A percentile compares a stretch with the other conserved stretches of the same genome.
Conservation (phyloP, 2,329 filamentous ascomycete species). For the Incumbomyces delicatus region DNA sequence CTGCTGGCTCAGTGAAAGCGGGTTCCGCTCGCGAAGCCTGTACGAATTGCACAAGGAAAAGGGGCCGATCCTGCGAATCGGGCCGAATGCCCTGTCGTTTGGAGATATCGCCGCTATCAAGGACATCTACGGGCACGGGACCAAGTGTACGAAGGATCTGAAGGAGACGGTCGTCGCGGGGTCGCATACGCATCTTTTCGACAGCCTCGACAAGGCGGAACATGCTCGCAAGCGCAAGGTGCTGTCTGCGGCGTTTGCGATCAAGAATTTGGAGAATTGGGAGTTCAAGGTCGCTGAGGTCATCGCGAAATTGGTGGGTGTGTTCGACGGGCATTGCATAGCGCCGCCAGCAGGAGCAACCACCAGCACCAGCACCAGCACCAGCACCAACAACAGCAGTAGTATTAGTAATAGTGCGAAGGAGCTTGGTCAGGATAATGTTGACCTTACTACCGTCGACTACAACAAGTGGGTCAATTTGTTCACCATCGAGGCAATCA, state of each 20-base stretch:
- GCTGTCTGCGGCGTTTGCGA: conserved; percentile 27
- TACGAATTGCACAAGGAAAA: conserved; percentile 20
- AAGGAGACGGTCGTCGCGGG: conserved; percentile 25
- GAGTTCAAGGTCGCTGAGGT: conserved; percentile 32
- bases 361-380: no score
- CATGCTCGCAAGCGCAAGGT: conserved; percentile 30
- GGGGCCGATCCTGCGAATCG: conserved; percentile 6
- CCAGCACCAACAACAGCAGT: no score
- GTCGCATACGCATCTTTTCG: conserved; percentile 26
- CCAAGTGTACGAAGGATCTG: conserved; percentile 23
- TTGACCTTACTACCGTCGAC: conserved; percentile 41
- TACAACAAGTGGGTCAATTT: conserved; percentile 45
- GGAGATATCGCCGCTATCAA: conserved; percentile 3
- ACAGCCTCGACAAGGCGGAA: conserved; percentile 28
- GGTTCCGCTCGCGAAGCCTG: conserved; percentile 22
- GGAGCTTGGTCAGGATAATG: no score
- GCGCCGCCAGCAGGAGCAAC: conserved; percentile 26
- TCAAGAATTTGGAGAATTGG: conserved; percentile 32
- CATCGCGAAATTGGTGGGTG: conserved; percentile 9
- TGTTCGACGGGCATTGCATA: conserved; percentile 27
- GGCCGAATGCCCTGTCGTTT: not conserved
- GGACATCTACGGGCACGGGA: conserved; percentile 1
- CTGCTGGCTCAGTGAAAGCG: conserved; percentile 13
- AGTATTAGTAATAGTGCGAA: no score
- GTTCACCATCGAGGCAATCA: conserved; percentile 46